Evolutionary conservation across 2,329 filamentous ascomycete species (phyloP).

Genomic region (Escovopsis sp.): DNA sequence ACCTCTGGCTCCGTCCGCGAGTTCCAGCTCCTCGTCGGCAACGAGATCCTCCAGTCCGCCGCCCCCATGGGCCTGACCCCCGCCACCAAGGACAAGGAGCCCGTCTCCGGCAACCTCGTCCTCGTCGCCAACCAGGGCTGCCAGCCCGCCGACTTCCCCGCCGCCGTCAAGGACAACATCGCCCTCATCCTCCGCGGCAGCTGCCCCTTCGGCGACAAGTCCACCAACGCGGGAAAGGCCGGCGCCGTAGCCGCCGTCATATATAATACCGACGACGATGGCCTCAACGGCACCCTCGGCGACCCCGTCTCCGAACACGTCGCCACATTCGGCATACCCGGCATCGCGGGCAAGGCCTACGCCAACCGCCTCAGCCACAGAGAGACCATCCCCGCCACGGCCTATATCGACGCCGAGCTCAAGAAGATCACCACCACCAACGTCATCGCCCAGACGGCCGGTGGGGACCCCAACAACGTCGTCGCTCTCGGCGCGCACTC

Average conservation of each 20-base stretch:
- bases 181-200: constrained; percentile 55
- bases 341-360: constrained; percentile 40
- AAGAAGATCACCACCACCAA: constrained; percentile 39
- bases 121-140: constrained; percentile 50
- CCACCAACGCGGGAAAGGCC: constrained; percentile 48
- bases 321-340: constrained; percentile 52
- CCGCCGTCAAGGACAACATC: constrained; percentile 43
- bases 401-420: constrained; percentile 44
- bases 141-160: constrained; percentile 45
- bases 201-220: constrained; percentile 60
- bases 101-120: constrained; percentile 44
- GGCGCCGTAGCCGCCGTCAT: constrained; percentile 58
- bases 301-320: constrained; percentile 42
- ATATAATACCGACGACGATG: constrained; percentile 55
- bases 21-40: constrained; percentile 39
- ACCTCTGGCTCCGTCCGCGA: constrained; percentile 44
- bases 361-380: constrained; percentile 37
- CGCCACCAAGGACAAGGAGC: constrained; percentile 42
- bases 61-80: constrained; percentile 51
- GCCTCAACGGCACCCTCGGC: constrained; percentile 53
- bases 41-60: constrained; percentile 33
- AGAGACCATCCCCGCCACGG: constrained; percentile 34
- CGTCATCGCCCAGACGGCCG: constrained; percentile 45
- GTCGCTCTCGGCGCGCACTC: constrained; percentile 51
- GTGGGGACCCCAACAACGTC: constrained; percentile 45